A percentile compares a stretch with the other conserved stretches of the same genome.
Evolutionary conservation across 2,329 filamentous ascomycete species (phyloP).

Genomic region (Stylonectria norvegica): DNA sequence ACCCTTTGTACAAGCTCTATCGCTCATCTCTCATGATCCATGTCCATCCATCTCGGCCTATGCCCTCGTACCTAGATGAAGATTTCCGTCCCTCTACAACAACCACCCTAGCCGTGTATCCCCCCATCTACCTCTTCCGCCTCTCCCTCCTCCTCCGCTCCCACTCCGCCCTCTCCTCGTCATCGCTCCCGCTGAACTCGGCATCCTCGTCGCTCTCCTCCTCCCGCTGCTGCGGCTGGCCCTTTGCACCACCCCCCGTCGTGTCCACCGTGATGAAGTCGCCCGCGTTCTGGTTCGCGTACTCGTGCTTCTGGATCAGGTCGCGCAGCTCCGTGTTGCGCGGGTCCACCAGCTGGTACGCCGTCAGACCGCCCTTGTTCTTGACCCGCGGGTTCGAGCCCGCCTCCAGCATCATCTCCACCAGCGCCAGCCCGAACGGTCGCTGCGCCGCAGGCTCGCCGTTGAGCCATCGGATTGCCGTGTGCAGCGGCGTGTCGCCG

Average conservation of each 20-base stretch:
- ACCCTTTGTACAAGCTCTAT: constrained; percentile 22
- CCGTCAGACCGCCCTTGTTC: constrained; percentile 72
- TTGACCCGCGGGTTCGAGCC: constrained; percentile 56
- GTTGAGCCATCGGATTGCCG: constrained; percentile 75
- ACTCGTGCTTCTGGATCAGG: constrained; percentile 68
- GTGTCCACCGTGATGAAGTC: constrained; percentile 49
- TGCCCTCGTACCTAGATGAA: constrained; percentile 9
- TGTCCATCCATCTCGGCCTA: constrained; percentile 12
- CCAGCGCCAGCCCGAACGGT: constrained; percentile 61
- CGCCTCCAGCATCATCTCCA: constrained; percentile 80
- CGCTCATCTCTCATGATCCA: constrained; percentile 20
- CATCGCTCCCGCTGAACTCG: constrained; percentile 62
- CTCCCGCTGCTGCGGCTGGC: constrained; percentile 14
- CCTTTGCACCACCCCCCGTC: constrained; percentile 9
- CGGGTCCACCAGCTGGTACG: constrained; percentile 71
- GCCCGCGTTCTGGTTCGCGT: constrained; percentile 55
- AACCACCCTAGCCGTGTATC: not conserved
- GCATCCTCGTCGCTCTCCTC: constrained; percentile 50
- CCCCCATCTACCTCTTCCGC: constrained; percentile 18
- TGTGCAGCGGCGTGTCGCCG: constrained; percentile 76
- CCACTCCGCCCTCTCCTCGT: constrained; percentile 61
- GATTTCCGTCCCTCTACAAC: too few species aligned
- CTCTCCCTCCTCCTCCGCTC: constrained; percentile 49
- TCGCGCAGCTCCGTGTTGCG: constrained; percentile 59
- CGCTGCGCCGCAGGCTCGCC: constrained; percentile 59